Evolutionary conservation across 2,329 filamentous ascomycete genomes (phyloP).

Genomic region (Clonostachys sp.): DNA sequence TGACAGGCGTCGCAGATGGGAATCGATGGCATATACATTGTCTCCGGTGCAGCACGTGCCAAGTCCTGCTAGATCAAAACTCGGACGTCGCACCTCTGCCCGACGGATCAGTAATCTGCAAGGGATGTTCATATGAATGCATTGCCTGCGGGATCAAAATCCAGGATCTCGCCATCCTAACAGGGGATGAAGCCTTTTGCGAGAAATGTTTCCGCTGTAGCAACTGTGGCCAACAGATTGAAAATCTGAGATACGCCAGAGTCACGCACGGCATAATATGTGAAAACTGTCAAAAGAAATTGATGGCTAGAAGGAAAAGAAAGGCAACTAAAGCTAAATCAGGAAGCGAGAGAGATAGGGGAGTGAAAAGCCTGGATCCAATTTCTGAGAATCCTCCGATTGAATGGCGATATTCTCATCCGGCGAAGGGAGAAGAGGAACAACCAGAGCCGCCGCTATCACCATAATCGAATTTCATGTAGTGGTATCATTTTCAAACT

Average conservation of each 20-base stretch:
- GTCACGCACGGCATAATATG: constrained; percentile 99
- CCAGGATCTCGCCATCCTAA: constrained; percentile 94
- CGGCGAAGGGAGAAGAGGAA: no score
- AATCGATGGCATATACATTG: constrained; percentile 99
- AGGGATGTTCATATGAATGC: constrained; percentile 99
- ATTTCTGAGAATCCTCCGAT: no score
- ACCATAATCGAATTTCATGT: no score
- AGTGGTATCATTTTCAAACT: no score
- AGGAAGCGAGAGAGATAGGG: constrained; percentile 50
- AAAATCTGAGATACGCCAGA: constrained; percentile 94
- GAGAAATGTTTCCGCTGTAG: constrained; percentile 94
- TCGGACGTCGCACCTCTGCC: constrained; percentile 95
- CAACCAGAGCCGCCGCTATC: no score
- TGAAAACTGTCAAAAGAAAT: constrained; percentile 95
- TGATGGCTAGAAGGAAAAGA: constrained; percentile 90
- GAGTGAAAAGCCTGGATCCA: no score
- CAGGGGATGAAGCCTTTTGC: constrained; percentile 96
- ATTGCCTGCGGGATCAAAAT: constrained; percentile 97
- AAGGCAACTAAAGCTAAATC: constrained; percentile 65
- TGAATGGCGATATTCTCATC: no score
- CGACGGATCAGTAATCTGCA: constrained; percentile 97
- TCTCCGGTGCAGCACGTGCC: constrained; percentile 95
- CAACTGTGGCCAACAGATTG: constrained; percentile 98
- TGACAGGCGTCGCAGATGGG: constrained; percentile 55
- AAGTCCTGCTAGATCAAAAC: constrained; percentile 93